Conservation (phyloP, 1,284 basidiomycete genomes). For the Pterulicium gracile region DNA sequence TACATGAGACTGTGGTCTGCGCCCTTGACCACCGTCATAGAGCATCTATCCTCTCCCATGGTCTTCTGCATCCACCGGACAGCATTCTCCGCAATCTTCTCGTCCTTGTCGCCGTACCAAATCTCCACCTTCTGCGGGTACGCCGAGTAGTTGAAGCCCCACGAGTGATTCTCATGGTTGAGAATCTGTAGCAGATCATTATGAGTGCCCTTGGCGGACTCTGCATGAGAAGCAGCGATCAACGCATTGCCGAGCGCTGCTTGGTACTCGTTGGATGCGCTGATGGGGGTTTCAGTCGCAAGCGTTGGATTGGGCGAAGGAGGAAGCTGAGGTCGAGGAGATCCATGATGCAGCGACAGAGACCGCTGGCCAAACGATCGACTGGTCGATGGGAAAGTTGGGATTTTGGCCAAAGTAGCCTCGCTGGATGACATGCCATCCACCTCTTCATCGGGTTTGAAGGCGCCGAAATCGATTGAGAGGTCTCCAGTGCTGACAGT, state of each 20-base stretch:
- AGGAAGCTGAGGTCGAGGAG: slow-evolving; percentile 24
- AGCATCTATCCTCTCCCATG: slow-evolving; percentile 69
- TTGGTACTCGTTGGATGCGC: slow-evolving; percentile 39
- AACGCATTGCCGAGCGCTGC: slow-evolving; percentile 75
- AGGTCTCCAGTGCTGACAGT: slow-evolving; percentile 44
- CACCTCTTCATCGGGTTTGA: too few species aligned
- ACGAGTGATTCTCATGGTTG: slow-evolving; percentile 74
- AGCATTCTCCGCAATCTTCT: slow-evolving; percentile 83
- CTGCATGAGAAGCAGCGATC: slow-evolving; percentile 89
- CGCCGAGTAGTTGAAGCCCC: slow-evolving; percentile 75
- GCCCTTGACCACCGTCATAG: slow-evolving; percentile 73
- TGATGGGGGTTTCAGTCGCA: slow-evolving; percentile 17
- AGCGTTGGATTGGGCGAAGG: slow-evolving; percentile 35
- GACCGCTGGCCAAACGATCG: slow-evolving; percentile 46
- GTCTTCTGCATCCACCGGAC: slow-evolving; percentile 85
- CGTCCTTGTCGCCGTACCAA: slow-evolving; percentile 92
- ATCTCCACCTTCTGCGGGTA: slow-evolving; percentile 75
- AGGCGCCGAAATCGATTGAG: slow-evolving; percentile 34
- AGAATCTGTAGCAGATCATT: slow-evolving; percentile 86
- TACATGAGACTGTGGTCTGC: slow-evolving; percentile 94
- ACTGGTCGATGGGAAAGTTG: slow-evolving; percentile 12
- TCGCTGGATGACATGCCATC: neutral
- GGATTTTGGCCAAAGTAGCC: neutral
- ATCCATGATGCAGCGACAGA: slow-evolving; percentile 22
- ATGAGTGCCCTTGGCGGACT: slow-evolving; percentile 85